phyloP scores from a whole-genome alignment of 306 rosid genomes.

The Rubus parviflorus region DNA sequence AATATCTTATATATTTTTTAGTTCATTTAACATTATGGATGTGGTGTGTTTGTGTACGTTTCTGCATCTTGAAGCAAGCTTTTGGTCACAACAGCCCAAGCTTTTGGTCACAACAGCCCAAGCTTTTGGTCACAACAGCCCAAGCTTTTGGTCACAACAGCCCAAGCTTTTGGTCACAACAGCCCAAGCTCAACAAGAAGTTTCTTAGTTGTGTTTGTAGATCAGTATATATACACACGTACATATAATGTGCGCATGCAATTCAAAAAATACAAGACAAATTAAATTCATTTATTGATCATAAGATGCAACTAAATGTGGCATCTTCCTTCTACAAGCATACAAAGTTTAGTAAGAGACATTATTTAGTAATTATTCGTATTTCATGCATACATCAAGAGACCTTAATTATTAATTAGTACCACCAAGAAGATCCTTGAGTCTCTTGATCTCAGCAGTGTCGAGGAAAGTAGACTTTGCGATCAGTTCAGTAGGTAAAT shows the following conservation, averaged over 20 bases:
- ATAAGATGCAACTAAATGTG: background rate
- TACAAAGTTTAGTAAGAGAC: background rate
- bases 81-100: too few species aligned
- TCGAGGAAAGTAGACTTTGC: constrained; percentile 55
- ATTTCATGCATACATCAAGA: background rate
- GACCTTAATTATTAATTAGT: constrained; percentile 40
- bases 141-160: too few species aligned
- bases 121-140: too few species aligned
- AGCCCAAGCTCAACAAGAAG: too few species aligned
- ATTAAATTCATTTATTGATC: background rate
- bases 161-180: background rate
- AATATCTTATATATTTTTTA: too few species aligned
- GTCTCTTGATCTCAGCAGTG: constrained; percentile 51
- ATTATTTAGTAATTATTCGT: background rate
- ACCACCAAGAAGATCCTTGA: constrained; percentile 77
- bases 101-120: too few species aligned
- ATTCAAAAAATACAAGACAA: background rate
- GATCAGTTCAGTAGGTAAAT: constrained; percentile 54
- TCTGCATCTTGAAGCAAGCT: background rate
- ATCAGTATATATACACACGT: too few species aligned
- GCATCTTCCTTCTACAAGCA: background rate
- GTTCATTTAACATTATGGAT: background rate
- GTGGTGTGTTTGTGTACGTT: background rate
- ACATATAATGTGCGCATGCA: background rate
- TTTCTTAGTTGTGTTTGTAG: too few species aligned